These are phyloP conservation scores for Xylaria sp. DNA, from an alignment of 2,329 filamentous ascomycete genomes.

Conservation along the genomic window DNA sequence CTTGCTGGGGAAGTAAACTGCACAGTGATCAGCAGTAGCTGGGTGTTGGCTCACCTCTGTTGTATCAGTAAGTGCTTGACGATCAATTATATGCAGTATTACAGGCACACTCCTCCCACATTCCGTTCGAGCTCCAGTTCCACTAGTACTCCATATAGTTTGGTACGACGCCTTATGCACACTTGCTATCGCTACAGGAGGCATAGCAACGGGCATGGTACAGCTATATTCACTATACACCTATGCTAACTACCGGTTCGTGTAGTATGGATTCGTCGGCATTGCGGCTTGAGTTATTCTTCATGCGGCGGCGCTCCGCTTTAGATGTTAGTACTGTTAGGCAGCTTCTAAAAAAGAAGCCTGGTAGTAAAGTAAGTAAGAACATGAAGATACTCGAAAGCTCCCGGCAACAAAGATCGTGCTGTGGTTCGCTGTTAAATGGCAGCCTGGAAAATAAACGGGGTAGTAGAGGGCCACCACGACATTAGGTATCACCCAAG, in stretches of 20 bases:
- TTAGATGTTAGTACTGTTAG: background rate
- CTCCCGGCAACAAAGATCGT: background rate
- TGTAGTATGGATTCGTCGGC: background rate
- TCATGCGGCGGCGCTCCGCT: background rate
- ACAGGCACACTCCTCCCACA: background rate
- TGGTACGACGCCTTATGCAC: no score
- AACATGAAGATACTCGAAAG: background rate
- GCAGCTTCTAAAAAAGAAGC: background rate
- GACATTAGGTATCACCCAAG: background rate
- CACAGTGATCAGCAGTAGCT: background rate
- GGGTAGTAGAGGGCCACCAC: slow-evolving; percentile 2
- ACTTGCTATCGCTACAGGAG: no score
- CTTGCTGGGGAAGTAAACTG: slow-evolving; percentile 4
- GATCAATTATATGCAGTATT: slow-evolving; percentile 1
- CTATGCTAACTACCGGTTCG: no score
- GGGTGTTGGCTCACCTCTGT: background rate
- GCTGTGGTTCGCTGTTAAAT: slow-evolving; percentile 34
- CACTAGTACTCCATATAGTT: no score
- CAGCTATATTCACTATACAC: background rate
- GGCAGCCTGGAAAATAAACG: slow-evolving; percentile 33
- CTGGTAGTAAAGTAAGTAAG: background rate
- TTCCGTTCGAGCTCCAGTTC: background rate
- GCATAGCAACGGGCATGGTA: background rate
- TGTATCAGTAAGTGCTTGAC: slow-evolving; percentile 1
- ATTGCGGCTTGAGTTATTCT: background rate